A percentile compares a stretch with the other conserved stretches of the same genome.
Conservation (phyloP, 768 basidiomycete species). For the Austroboletus eburneus region DNA sequence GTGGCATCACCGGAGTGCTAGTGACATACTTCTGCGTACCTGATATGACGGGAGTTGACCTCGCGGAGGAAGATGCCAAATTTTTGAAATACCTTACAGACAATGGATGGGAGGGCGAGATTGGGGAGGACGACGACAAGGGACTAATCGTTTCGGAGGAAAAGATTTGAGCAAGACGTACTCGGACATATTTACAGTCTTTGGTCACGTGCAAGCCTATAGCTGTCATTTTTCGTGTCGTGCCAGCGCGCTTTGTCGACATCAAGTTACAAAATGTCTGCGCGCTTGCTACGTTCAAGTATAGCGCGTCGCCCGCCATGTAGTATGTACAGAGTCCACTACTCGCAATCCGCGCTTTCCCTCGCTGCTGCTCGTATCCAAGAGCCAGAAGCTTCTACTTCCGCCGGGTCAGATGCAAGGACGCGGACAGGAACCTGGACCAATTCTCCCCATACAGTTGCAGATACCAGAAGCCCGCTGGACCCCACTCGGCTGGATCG, state of each 20-base stretch:
- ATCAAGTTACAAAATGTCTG: slow-evolving; percentile 17
- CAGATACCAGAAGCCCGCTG: slow-evolving; percentile 26
- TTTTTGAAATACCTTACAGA: slow-evolving; percentile 57
- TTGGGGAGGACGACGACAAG: slow-evolving; percentile 52
- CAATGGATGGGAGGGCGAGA: slow-evolving; percentile 62
- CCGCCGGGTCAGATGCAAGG: slow-evolving; percentile 1
- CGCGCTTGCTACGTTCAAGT: slow-evolving; percentile 13
- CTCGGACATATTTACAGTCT: too few species aligned
- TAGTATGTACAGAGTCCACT: slow-evolving; percentile 12
- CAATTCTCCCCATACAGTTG: slow-evolving; percentile 1
- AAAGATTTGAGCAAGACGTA: slow-evolving; percentile 1
- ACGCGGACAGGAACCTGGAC: slow-evolving; percentile 2
- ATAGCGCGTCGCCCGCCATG: slow-evolving; percentile 15
- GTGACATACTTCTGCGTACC: slow-evolving; percentile 68
- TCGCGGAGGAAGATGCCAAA: slow-evolving; percentile 59
- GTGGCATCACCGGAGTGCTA: slow-evolving; percentile 57
- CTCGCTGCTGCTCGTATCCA: slow-evolving; percentile 5
- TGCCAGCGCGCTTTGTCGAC: too few species aligned
- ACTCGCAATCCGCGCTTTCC: slow-evolving; percentile 23
- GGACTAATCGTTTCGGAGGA: slow-evolving; percentile 22
- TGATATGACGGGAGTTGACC: slow-evolving; percentile 62
- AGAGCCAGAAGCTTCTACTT: slow-evolving; percentile 2
- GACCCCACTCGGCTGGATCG: slow-evolving; percentile 47
- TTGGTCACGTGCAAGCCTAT: slow-evolving; percentile 14
- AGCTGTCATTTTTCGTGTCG: background rate